A percentile compares a stretch with the other conserved stretches of the same genome.
phyloP scores from a whole-genome alignment of 176 grass and related monocot genomes.

The Aegilops sharonensis region DNA sequence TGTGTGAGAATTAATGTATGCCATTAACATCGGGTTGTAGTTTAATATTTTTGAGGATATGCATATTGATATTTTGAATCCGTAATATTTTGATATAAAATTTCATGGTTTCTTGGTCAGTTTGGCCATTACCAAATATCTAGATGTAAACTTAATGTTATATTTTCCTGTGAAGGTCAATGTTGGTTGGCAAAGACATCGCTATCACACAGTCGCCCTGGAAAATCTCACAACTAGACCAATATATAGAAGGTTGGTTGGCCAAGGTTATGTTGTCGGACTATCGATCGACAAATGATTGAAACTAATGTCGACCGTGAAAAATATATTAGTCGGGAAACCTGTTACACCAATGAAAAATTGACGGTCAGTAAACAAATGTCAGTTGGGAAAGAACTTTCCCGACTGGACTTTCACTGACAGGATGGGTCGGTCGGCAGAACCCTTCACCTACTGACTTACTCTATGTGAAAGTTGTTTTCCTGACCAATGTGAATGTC shows the following conservation, averaged over 20 bases:
- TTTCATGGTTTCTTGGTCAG: neutral
- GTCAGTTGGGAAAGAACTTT: neutral
- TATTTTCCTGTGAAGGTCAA: neutral
- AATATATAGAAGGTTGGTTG: neutral
- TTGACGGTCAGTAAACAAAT: neutral
- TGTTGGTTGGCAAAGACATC: neutral
- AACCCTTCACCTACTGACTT: neutral
- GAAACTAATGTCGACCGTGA: neutral
- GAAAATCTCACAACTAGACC: neutral
- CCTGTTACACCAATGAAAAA: neutral
- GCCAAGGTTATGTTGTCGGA: neutral
- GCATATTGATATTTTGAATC: neutral
- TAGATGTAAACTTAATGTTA: neutral
- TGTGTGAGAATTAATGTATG: neutral
- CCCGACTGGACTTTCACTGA: neutral
- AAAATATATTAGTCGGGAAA: neutral
- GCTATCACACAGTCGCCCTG: too few relatives aligned
- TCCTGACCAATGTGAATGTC: neutral
- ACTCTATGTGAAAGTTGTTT: neutral
- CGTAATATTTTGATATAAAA: too few relatives aligned
- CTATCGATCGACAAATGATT: neutral
- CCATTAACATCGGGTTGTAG: neutral
- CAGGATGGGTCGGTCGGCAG: too few relatives aligned
- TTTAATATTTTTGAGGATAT: neutral
- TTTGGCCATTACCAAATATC: neutral